Evolutionary conservation across 129 eudicot species (phyloP), one percentile per base, ranked within the genome.

Genomic region (Dittrichia graveolens): DNA sequence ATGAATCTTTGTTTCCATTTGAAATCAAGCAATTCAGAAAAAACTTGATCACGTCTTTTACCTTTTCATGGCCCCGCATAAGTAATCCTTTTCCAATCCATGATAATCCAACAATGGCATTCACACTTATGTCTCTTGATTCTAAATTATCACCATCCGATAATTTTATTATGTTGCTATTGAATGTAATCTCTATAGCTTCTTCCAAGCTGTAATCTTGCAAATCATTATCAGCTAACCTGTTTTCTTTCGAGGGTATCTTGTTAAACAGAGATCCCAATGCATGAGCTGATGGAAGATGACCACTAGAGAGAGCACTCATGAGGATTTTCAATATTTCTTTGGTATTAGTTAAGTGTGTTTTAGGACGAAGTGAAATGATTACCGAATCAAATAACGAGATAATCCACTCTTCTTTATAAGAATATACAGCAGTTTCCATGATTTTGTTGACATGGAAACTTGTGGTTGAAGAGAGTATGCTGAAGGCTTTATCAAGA

Each of bases 71-170:
- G 12, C 99, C 97, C 69, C 97, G 81, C 97, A 94, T 88, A 53
- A 94, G 83, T 72, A 94, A 75, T 14, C 97, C 99, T 85, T 94
- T 94, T 14, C 96, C 99, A 40, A 90, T 82, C 97, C 97, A 94
- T 42, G 99, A 85, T 60, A 94, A 79, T 43, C 96, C 99, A 76
- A 83, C 55, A 59, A 90, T 61, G 6, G 80, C 80, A 72, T 81
- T 68, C 47, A 67, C 70, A 61, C 45, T 78, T 67, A 39, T 19
- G 66, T 63, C 47, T 59, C 69, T 65, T 43, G 67, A 75, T 76
- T 72, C 78, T 72, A 83, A 71, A 60, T 75, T 71, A 53, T 57
- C 73, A 49, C 6, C 50, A 24, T 47, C 62, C 43, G 38, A 31
- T 57, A 78, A 77, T 53, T 72, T 76, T 43, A n/a, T 74, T 12